Evolutionary conservation across 805 yeast species (phyloP).

Genomic region (Starmerella stigmatis): DNA sequence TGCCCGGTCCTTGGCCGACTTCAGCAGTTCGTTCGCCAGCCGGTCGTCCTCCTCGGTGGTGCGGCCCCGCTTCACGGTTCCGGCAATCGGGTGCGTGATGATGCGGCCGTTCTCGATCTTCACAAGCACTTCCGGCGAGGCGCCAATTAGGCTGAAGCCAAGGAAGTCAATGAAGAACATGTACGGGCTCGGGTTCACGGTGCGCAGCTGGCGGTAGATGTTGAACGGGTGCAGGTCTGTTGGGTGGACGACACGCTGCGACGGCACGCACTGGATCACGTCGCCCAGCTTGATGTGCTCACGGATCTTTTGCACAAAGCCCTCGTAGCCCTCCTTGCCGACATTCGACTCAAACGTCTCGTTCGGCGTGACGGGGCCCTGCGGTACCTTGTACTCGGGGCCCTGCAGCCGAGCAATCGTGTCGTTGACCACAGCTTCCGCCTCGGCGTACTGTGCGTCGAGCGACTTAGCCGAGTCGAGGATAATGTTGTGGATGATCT

Average conservation of each 20-base stretch:
- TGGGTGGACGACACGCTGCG: constrained; percentile 92
- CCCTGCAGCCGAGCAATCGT: constrained; percentile 37
- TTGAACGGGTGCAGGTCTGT: constrained; percentile 94
- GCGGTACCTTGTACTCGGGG: constrained; percentile 47
- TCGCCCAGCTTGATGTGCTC: constrained; percentile 82
- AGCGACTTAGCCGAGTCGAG: constrained; percentile 29
- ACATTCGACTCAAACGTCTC: constrained; percentile 77
- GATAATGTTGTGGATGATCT: constrained; percentile 71
- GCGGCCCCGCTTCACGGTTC: constrained; percentile 83
- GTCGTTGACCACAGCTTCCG: constrained; percentile 42
- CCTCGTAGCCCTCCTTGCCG: constrained; percentile 88
- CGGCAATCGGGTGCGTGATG: constrained; percentile 96
- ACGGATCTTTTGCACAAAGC: constrained; percentile 64
- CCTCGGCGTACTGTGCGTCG: constrained; percentile 44
- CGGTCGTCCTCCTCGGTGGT: constrained; percentile 85
- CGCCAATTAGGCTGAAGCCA: constrained; percentile 83
- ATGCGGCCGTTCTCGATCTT: constrained; percentile 71
- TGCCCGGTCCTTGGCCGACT: constrained; percentile 83
- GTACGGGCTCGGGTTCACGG: constrained; percentile 96
- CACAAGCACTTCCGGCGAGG: constrained; percentile 90
- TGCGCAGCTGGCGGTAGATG: constrained; percentile 84
- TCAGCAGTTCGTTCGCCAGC: constrained; percentile 60
- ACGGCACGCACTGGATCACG: constrained; percentile 95
- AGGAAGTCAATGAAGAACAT: constrained; percentile 84
- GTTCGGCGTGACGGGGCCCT: constrained; percentile 55